These are phyloP conservation scores for Lentinula sp. DNA, from an alignment of 768 basidiomycete genomes.

Conservation along the genomic window DNA sequence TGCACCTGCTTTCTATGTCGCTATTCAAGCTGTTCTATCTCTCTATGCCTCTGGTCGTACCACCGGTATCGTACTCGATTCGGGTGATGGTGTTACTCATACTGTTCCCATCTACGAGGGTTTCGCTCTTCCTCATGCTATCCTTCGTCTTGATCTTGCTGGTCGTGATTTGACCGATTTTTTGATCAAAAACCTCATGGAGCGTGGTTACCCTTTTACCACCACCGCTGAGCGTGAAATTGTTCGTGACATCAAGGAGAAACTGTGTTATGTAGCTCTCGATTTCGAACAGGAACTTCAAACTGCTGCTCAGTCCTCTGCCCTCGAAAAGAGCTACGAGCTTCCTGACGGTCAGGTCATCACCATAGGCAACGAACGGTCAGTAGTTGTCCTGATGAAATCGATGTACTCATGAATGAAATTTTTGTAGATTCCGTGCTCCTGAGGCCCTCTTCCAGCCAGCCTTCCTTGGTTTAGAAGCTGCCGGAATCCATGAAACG, in stretches of 20 bases:
- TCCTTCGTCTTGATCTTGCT: slow-evolving; percentile 60
- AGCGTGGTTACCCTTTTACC: slow-evolving; percentile 92
- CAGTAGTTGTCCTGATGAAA: slow-evolving; percentile 8
- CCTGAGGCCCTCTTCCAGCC: slow-evolving; percentile 96
- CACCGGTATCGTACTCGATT: slow-evolving; percentile 71
- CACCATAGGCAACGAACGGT: slow-evolving; percentile 90
- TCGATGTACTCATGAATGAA: slow-evolving; percentile 43
- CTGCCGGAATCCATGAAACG: slow-evolving; percentile 78
- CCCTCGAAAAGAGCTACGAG: slow-evolving; percentile 69
- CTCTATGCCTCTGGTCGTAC: slow-evolving; percentile 68
- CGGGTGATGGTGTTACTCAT: slow-evolving; percentile 71
- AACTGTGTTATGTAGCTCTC: slow-evolving; percentile 70
- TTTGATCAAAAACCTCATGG: slow-evolving; percentile 77
- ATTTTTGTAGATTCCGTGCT: slow-evolving; percentile 64
- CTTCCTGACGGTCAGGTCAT: slow-evolving; percentile 90
- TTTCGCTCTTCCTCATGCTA: slow-evolving; percentile 65
- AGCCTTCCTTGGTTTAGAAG: slow-evolving; percentile 75
- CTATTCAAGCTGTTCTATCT: slow-evolving; percentile 87
- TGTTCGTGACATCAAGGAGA: slow-evolving; percentile 96
- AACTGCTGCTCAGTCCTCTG: slow-evolving; percentile 59
- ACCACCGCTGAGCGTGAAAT: slow-evolving; percentile 93
- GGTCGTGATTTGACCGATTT: slow-evolving; percentile 62
- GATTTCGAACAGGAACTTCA: slow-evolving; percentile 72
- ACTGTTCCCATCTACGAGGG: slow-evolving; percentile 71
- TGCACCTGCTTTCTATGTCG: slow-evolving; percentile 87